Evolutionary conservation across 2,329 filamentous ascomycete genomes (phyloP).

Genomic region (Colletotrichum tropicicola): DNA sequence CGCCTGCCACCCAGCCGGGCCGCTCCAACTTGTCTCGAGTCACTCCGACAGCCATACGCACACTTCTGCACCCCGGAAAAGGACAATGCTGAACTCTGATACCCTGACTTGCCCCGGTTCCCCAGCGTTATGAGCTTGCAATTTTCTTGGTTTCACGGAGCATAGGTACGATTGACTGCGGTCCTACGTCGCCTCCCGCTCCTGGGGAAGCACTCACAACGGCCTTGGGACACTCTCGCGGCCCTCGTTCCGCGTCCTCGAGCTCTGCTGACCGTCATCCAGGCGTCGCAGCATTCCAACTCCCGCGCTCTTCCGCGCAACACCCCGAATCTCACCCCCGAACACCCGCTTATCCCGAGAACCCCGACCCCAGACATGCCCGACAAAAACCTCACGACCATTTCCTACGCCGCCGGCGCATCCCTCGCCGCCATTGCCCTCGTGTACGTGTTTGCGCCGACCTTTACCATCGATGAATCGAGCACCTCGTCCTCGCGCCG

Average conservation of each 20-base stretch:
- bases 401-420: conserved; percentile 93
- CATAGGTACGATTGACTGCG: conserved; percentile 2
- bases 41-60: neutral
- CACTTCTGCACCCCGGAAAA: neutral
- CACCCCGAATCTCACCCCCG: conserved; percentile 1
- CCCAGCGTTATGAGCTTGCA: conserved; percentile 25
- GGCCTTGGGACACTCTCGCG: too few relatives aligned
- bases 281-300: conserved; percentile 1
- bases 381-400: conserved; percentile 83
- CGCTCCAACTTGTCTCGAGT: neutral
- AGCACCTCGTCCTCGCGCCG: conserved; percentile 75
- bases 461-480: conserved; percentile 91
- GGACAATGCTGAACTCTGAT: conserved; percentile 21
- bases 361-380: conserved; percentile 64
- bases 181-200: too few relatives aligned
- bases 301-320: conserved; percentile 1
- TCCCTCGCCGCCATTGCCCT: conserved; percentile 94
- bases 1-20: too few relatives aligned
- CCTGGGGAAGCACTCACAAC: too few relatives aligned
- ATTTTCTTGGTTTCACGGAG: neutral
- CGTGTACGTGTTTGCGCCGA: conserved; percentile 98
- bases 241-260: neutral
- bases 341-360: conserved; percentile 3
- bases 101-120: neutral
- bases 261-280: neutral